Base-by-base conservation (phyloP, 73 alveolate species). In the Paramecium bursaria region DNA sequence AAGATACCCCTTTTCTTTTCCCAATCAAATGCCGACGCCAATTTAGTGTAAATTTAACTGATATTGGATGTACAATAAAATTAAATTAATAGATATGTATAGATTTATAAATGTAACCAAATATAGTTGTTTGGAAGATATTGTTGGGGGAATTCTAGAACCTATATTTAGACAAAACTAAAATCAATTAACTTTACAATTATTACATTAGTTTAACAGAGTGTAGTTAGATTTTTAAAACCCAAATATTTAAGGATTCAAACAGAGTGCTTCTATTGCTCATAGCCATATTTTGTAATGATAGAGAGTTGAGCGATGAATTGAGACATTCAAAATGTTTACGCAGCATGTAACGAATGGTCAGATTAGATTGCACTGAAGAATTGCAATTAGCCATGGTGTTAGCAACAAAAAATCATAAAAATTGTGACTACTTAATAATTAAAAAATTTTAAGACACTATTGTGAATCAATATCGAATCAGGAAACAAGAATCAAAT, bases 201-300 rank as follows among this genome's bases (percentile, higher is more conserved):
- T 67, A 67, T 67, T 67, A 14, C 27, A 23, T 67, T 30, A 21
- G 3, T 39, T 19, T 67, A 33, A 67, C 50, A 9, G 82, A 67
- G 21, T 67, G 82, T 27, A 67, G 82, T 67, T 14, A 67, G 21
- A 67, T 67, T 21, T 67, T 67, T 67, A 67, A 42, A 67, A 19
- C 82, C 1, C 17, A 25, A 33, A 11, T 39, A 67, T 67, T 67
- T 42, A 67, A 33, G 33, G 82, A 67, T 21, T 21, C 44, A 6
- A 31, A 44, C 27, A 31, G 44, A 39, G 33, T 25, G 22, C 33
- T 67, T 35, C 21, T 21, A 21, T 35, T 25, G 30, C 26, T 67
- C 7, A 39, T 67, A 11, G 15, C 50, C 17, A 42, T 67, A 11
- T 4, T 67, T 35, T 67, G 53, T 35, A 39, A 57, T 53, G 82